Percentiles rank a stretch among this genome's conserved stretches.
Conservation (phyloP, 805 yeast genomes). For the Wickerhamiella australiensis region DNA sequence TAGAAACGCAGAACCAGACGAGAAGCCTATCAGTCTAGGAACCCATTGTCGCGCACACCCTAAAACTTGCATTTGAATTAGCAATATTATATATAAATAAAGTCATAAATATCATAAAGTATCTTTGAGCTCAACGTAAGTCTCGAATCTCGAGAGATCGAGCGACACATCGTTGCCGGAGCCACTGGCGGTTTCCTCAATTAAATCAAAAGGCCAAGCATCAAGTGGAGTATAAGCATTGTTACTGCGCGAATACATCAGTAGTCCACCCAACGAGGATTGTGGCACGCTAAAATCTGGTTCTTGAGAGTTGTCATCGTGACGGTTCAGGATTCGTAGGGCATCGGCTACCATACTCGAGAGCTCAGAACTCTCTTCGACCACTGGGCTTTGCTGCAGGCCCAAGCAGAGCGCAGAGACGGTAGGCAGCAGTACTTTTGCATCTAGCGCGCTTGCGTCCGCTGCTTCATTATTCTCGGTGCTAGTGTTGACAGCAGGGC, state of each 20-base stretch:
- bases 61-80: background rate
- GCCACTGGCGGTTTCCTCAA: slow-evolving; percentile 44
- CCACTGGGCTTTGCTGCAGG: slow-evolving; percentile 1
- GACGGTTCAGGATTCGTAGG: slow-evolving; percentile 3
- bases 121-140: slow-evolving; percentile 37
- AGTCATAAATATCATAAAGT: slow-evolving; percentile 24
- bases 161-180: slow-evolving; percentile 44
- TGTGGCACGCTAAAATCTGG: background rate
- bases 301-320: background rate
- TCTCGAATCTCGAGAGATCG: slow-evolving; percentile 42
- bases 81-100: background rate
- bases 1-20: too few relatives aligned
- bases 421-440: slow-evolving; percentile 4
- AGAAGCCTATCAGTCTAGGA: too few relatives aligned
- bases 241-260: slow-evolving; percentile 19
- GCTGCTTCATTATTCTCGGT: background rate
- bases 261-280: slow-evolving; percentile 16
- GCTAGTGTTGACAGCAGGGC: background rate
- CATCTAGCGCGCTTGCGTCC: background rate
- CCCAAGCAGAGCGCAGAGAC: slow-evolving; percentile 1
- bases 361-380: slow-evolving; percentile 5
- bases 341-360: slow-evolving; percentile 7
- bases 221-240: slow-evolving; percentile 29
- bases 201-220: slow-evolving; percentile 42
- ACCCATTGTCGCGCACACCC: too few relatives aligned